These are phyloP conservation scores for Punctularia strigosozonata DNA, from an alignment of 768 basidiomycete species.

Conservation along the genomic window DNA sequence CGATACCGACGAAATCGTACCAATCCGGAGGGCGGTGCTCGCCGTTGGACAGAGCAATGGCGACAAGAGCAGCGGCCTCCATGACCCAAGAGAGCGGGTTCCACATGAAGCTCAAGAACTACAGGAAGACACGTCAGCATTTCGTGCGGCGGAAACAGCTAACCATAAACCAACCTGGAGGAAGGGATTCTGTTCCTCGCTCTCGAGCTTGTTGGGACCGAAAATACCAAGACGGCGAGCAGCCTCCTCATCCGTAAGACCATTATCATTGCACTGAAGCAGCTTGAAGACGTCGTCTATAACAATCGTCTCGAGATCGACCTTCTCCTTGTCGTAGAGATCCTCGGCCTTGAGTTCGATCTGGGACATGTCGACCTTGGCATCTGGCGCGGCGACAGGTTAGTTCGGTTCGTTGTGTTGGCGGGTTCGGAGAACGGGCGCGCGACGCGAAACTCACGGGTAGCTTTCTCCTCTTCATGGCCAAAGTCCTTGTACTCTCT, in stretches of 20 bases:
- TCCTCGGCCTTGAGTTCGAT: slow-evolving; percentile 91
- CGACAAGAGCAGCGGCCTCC: slow-evolving; percentile 92
- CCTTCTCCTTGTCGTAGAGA: slow-evolving; percentile 97
- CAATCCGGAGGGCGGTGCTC: slow-evolving; percentile 80
- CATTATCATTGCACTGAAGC: slow-evolving; percentile 79
- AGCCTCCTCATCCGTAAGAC: slow-evolving; percentile 69
- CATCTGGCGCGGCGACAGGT: slow-evolving; percentile 35
- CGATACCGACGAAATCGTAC: slow-evolving; percentile 96
- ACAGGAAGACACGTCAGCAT: not conserved
- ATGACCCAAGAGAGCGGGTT: slow-evolving; percentile 99
- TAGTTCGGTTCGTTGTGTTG: too few relatives aligned
- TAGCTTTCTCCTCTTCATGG: slow-evolving; percentile 56
- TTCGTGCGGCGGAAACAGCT: not conserved
- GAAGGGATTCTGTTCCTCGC: slow-evolving; percentile 83
- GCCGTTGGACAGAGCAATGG: slow-evolving; percentile 94
- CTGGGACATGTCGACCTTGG: slow-evolving; percentile 77
- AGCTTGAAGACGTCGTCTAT: slow-evolving; percentile 96
- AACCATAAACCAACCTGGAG: slow-evolving; percentile 49
- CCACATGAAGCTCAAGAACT: slow-evolving; percentile 99
- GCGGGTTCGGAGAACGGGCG: too few relatives aligned
- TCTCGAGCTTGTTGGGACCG: slow-evolving; percentile 91
- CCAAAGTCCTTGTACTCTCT: slow-evolving; percentile 84
- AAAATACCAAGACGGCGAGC: slow-evolving; percentile 80
- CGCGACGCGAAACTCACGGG: slow-evolving; percentile 54
- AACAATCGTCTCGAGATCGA: slow-evolving; percentile 93